These are phyloP conservation scores for Daucus carota DNA, from an alignment of 129 eudicot genomes.

Conservation along the genomic window DNA sequence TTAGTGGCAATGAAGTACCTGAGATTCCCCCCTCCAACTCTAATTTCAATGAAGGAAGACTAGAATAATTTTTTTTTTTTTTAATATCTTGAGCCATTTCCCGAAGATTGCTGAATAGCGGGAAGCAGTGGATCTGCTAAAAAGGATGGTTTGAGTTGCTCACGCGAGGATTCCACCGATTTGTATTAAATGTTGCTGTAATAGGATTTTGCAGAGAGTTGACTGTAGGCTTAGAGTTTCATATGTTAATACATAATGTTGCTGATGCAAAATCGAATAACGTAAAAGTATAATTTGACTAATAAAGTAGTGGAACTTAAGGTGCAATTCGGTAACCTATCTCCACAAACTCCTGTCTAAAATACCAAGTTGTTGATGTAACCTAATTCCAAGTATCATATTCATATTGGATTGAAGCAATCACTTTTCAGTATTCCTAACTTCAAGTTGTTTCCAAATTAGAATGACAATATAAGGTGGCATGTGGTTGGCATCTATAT, in stretches of 20 bases:
- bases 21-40: too few species aligned
- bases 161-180: too few species aligned
- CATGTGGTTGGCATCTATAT: not conserved
- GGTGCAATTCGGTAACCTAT: not conserved
- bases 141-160: too few species aligned
- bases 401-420: not conserved
- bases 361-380: not conserved
- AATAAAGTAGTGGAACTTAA: not conserved
- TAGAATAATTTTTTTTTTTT: too few species aligned
- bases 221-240: not conserved
- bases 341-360: not conserved
- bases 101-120: not conserved
- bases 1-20: too few species aligned
- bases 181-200: not conserved
- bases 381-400: not conserved
- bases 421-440: not conserved
- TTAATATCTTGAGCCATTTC: not conserved
- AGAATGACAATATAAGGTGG: not conserved
- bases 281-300: not conserved
- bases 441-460: not conserved
- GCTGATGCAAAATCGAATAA: not conserved
- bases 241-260: not conserved
- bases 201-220: not conserved
- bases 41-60: too few species aligned
- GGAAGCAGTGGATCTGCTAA: too few species aligned